phyloP scores from a whole-genome alignment of 805 yeast genomes.

The Candida palmyrensis region DNA sequence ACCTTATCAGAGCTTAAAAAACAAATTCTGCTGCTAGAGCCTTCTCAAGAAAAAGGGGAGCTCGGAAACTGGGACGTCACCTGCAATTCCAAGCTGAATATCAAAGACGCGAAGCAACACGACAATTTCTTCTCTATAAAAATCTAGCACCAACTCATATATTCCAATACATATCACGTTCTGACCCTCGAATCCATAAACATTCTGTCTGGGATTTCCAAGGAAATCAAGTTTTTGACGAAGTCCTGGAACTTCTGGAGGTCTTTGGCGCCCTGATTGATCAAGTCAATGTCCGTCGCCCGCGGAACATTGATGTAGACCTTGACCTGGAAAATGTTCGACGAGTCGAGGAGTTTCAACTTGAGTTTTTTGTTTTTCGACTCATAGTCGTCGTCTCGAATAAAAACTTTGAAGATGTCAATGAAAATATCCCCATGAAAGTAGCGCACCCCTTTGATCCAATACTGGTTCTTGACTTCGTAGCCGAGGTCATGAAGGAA shows the following conservation, averaged over 20 bases:
- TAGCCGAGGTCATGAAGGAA: conserved; percentile 68
- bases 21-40: conserved; percentile 8
- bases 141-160: not conserved
- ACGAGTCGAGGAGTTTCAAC: conserved; percentile 41
- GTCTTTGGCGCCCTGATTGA: conserved; percentile 60
- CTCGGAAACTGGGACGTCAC: conserved; percentile 8
- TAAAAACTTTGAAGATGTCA: conserved; percentile 47
- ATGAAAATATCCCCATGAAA: conserved; percentile 58
- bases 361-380: conserved; percentile 20
- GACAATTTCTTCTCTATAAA: no score
- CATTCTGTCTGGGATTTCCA: conserved; percentile 73
- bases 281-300: conserved; percentile 69
- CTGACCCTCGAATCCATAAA: conserved; percentile 72
- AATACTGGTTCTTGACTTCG: conserved; percentile 54
- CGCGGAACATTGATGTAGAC: conserved; percentile 67
- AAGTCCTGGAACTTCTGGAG: conserved; percentile 60
- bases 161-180: conserved; percentile 1
- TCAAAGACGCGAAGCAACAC: no score
- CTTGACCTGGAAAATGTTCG: conserved; percentile 56
- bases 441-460: conserved; percentile 57
- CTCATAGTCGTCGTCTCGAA: conserved; percentile 28
- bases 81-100: not conserved
- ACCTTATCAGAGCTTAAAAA: conserved; percentile 14
- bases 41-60: conserved; percentile 19
- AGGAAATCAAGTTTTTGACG: conserved; percentile 59